Evolutionary conservation across 371 early-diverging fungal genomes (phyloP), one percentile per base, ranked within the genome.

Genomic region (Pancytospora philotis): DNA sequence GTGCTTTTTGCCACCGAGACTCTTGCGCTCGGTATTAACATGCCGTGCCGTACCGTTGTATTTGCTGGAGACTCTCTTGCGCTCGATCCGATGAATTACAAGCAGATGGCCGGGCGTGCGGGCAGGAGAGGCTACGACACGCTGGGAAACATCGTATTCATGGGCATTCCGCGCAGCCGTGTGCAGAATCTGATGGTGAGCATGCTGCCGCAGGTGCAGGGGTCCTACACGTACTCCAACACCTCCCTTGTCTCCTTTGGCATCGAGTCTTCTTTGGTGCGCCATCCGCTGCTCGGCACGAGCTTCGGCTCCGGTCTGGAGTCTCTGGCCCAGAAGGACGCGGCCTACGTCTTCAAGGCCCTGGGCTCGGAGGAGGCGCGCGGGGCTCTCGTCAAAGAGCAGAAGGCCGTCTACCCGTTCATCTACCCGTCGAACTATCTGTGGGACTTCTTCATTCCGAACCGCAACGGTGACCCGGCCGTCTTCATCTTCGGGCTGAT

Each of bases 1-100:
- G 81, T 85, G 0, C 70, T 84, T 3, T 80, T 85, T 74, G 83
- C 84, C 13, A 85, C 85, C 53, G 84, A 84, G n/a, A 84, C 84
- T 1, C 75, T 84, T 34, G 76, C 83, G 16, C 73, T 85, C 32
- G 86, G 86, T 50, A 85, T 85, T 51, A 85, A 85, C 69, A 85
- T 85, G 84, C 86, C 86, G 13, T 83, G 83, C 66, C 68, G 76
- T 57, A 83, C 83, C 13, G 80, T 77, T 35, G 81, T 85, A 30
- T 85, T 85, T 78, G 76, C 73, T 28, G 84, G 84, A 35, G 85
- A 85, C 70, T 78, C 76, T 16, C 62, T 83, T 0, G 70, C 62
- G 50, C 75, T 85, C 48, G 83, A 79, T 50, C 80, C 83, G 19
- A 75, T 85, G 70, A 79, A 80, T 66, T 84, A 77, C 68, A 79